Conservation (phyloP, 75 land plant genomes). For the Selaginella tamariscina region DNA sequence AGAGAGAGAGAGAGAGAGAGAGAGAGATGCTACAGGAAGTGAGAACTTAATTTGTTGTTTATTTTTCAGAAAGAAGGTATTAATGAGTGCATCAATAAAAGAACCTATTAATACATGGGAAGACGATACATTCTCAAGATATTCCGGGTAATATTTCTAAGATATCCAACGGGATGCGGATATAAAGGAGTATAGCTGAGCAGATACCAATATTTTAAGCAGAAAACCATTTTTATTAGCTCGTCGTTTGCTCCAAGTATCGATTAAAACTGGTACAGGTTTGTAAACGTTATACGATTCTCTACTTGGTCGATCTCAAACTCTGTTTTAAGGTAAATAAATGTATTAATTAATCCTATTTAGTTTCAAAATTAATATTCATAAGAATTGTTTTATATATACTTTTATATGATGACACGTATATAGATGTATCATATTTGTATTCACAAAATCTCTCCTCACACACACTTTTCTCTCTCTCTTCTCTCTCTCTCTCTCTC, state of each 20-base stretch:
- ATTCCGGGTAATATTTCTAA: slow-evolving; percentile 80
- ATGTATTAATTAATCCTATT: background rate
- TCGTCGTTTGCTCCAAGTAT: slow-evolving; percentile 59
- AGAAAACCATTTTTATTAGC: slow-evolving; percentile 44
- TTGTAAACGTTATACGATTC: slow-evolving; percentile 41
- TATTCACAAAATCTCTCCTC: too few relatives aligned
- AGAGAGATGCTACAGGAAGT: too few relatives aligned
- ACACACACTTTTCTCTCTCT: too few relatives aligned
- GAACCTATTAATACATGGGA: too few relatives aligned
- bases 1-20: too few relatives aligned
- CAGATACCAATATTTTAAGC: slow-evolving; percentile 39
- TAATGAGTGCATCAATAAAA: too few relatives aligned
- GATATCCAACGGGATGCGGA: slow-evolving; percentile 45
- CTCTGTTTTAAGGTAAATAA: slow-evolving; percentile 67
- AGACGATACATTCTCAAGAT: slow-evolving; percentile 53
- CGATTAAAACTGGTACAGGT: slow-evolving; percentile 61
- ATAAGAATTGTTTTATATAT: background rate
- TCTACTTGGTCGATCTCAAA: slow-evolving; percentile 41
- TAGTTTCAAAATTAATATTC: background rate
- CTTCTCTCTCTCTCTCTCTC: too few relatives aligned
- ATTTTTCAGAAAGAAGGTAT: too few relatives aligned
- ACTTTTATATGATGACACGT: background rate
- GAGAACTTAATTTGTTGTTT: too few relatives aligned
- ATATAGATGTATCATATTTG: background rate
- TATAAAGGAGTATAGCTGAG: slow-evolving; percentile 41